Conservation (phyloP, 352 stramenopile genomes). For the Phytophthora brassicae region DNA sequence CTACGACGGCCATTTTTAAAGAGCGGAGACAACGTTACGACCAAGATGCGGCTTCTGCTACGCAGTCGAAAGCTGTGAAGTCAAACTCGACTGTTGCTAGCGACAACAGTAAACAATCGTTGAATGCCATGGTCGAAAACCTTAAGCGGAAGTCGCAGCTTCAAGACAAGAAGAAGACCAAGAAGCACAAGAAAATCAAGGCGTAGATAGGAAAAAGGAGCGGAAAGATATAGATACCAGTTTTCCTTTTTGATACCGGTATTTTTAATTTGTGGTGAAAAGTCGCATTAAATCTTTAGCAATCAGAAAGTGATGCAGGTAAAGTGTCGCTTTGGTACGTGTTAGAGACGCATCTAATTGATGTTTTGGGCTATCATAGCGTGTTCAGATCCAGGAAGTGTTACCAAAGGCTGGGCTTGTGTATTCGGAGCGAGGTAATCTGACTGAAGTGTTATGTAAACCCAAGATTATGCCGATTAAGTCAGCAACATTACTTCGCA, state of each 20-base stretch:
- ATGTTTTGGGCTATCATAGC: slow-evolving; percentile 34
- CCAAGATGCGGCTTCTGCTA: slow-evolving; percentile 13
- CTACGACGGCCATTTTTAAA: slow-evolving; percentile 77
- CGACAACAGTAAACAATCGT: slow-evolving; percentile 39
- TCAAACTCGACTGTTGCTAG: slow-evolving; percentile 5
- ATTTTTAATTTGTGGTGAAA: no score
- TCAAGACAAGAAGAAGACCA: slow-evolving; percentile 44
- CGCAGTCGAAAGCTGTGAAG: slow-evolving; percentile 7
- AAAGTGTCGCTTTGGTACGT: not conserved
- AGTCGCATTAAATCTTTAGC: no score
- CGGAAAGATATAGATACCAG: slow-evolving; percentile 14
- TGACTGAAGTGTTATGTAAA: slow-evolving; percentile 88
- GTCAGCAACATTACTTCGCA: slow-evolving; percentile 77
- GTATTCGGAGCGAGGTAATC: slow-evolving; percentile 86
- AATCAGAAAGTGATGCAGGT: slow-evolving; percentile 23
- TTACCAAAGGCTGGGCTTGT: slow-evolving; percentile 87
- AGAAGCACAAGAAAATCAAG: slow-evolving; percentile 61
- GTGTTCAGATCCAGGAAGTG: slow-evolving; percentile 81
- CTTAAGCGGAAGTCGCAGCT: slow-evolving; percentile 78
- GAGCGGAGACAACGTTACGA: slow-evolving; percentile 72
- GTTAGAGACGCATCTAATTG: not conserved
- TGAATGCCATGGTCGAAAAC: slow-evolving; percentile 79
- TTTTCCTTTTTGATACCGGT: no score
- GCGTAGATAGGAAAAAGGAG: slow-evolving; percentile 13
- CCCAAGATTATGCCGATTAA: slow-evolving; percentile 91